Evolutionary conservation across 208 protist species (phyloP), one percentile per base, ranked within the genome.

Genomic region (Vickermania spadyakhi): DNA sequence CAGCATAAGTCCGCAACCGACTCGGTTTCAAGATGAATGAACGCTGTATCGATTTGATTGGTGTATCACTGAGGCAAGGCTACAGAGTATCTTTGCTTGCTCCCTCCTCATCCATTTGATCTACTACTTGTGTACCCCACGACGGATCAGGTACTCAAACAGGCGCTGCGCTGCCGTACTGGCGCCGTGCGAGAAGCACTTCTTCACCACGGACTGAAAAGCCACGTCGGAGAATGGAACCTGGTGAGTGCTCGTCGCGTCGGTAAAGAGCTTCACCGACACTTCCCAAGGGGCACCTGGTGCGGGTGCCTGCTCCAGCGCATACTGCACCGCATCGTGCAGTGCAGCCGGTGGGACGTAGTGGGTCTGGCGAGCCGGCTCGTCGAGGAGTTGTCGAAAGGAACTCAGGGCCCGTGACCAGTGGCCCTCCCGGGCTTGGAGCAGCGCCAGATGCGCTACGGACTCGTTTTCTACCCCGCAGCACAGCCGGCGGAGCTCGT

Each of bases 261-360:
- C 69, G 25, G 62, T 73, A 57, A 89, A 90, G 30, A 94, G 75
- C 14, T 42, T 29, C 29, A 94, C 3, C 3, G 83, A 77, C 22
- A 82, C 49, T 22, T 84, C 29, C 84, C 84, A 94, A 27, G 76
- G 58, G 29, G 30, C 68, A 23, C 73, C 75, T 7, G 74, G 73
- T 18, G 59, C 27, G 3, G 76, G 72, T 4, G 84, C 79, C 50
- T 84, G 73, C 58, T 80, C 72, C 36, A 94, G 55, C 0, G 83
- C 83, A 58, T 86, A 91, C 71, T 94, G 87, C 66, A 91, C 73
- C 30, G 77, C 77, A 56, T 94, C 84, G 60, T 94, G 87, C 52
- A 79, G 52, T 29, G 76, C 71, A n/a, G 84, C 74, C 0, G 84
- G 80, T 0, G 87, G 87, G 2, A 91, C 49, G 61, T 85, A 94